A percentile compares a stretch with the other conserved stretches of the same genome.
Evolutionary conservation across 179 eudicot species (phyloP).

Genomic region (Patellifolia procumbens): DNA sequence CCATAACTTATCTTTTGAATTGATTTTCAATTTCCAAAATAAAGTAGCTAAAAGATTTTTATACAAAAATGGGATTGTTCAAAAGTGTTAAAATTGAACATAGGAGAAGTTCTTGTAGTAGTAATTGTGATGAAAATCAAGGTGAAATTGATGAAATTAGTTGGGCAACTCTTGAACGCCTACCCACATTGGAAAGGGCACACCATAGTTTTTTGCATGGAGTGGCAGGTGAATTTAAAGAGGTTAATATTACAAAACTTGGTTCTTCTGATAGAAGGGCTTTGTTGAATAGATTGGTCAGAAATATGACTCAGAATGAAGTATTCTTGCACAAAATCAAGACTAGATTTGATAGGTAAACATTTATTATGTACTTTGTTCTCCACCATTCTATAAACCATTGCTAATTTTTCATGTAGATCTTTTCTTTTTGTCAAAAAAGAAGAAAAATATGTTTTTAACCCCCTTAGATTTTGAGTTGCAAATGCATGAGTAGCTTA

Average conservation of each 20-base stretch:
- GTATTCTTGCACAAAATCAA: conserved; percentile 25
- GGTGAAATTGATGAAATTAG: not conserved
- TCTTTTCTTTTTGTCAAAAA: not conserved
- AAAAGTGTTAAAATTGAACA: conserved; percentile 18
- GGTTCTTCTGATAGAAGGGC: conserved; percentile 20
- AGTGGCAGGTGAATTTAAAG: conserved; percentile 30
- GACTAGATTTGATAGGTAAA: conserved; percentile 24
- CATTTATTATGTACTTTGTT: not conserved
- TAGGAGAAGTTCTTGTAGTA: conserved; percentile 16
- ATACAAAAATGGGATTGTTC: conserved; percentile 17
- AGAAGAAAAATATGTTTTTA: no score
- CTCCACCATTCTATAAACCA: no score
- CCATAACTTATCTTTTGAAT: not conserved
- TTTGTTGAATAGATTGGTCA: conserved; percentile 30
- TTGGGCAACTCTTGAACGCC: conserved; percentile 26
- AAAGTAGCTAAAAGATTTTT: not conserved
- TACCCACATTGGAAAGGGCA: conserved; percentile 28
- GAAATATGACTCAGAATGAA: conserved; percentile 26
- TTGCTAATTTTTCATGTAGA: not conserved
- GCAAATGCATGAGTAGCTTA: no score
- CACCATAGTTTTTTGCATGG: conserved; percentile 30
- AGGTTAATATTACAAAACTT: conserved; percentile 22
- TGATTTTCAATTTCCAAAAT: not conserved
- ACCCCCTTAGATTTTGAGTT: no score
- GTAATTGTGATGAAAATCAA: conserved; percentile 6